Percentiles rank a stretch among this genome's conserved stretches.
Evolutionary conservation across 345 rosid genomes (phyloP).

Genomic region (Brassica carinata): DNA sequence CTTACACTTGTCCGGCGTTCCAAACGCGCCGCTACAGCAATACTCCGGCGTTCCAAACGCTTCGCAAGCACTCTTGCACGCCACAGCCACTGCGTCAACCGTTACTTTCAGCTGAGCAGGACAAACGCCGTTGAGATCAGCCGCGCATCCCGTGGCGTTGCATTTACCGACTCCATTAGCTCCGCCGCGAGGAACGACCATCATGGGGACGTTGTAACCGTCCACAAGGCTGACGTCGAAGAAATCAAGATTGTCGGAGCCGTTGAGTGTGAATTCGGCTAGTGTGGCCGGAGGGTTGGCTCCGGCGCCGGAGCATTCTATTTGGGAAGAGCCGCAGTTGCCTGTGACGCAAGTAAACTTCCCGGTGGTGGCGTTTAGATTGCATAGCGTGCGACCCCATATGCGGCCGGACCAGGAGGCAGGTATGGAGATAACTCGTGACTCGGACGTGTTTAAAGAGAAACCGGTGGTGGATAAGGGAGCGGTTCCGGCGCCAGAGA

Average conservation of each 20-base stretch:
- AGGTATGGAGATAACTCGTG: slow-evolving; percentile 44
- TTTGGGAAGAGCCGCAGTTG: slow-evolving; percentile 54
- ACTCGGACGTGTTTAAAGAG: slow-evolving; percentile 44
- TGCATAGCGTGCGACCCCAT: slow-evolving; percentile 65
- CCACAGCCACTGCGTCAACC: slow-evolving; percentile 34
- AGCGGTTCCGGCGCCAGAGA: slow-evolving; percentile 54
- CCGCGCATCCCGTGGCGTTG: slow-evolving; percentile 47
- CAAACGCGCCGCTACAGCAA: slow-evolving; percentile 61
- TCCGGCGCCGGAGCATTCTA: slow-evolving; percentile 56
- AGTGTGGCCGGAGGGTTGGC: slow-evolving; percentile 59
- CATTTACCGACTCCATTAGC: slow-evolving; percentile 45
- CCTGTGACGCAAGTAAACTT: slow-evolving; percentile 57
- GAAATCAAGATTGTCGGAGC: slow-evolving; percentile 50
- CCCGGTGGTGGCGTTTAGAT: slow-evolving; percentile 48
- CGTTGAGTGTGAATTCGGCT: slow-evolving; percentile 60
- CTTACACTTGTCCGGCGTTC: slow-evolving; percentile 52
- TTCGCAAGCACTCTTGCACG: slow-evolving; percentile 61
- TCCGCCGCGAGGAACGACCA: slow-evolving; percentile 44
- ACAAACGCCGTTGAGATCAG: slow-evolving; percentile 50
- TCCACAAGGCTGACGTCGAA: slow-evolving; percentile 72
- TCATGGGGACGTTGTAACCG: slow-evolving; percentile 65
- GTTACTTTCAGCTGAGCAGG: slow-evolving; percentile 50
- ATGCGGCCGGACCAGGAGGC: slow-evolving; percentile 60
- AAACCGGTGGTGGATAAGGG: slow-evolving; percentile 60
- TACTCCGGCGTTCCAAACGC: slow-evolving; percentile 57